phyloP scores from a whole-genome alignment of 345 rosid genomes.

The Populus euphratica region DNA sequence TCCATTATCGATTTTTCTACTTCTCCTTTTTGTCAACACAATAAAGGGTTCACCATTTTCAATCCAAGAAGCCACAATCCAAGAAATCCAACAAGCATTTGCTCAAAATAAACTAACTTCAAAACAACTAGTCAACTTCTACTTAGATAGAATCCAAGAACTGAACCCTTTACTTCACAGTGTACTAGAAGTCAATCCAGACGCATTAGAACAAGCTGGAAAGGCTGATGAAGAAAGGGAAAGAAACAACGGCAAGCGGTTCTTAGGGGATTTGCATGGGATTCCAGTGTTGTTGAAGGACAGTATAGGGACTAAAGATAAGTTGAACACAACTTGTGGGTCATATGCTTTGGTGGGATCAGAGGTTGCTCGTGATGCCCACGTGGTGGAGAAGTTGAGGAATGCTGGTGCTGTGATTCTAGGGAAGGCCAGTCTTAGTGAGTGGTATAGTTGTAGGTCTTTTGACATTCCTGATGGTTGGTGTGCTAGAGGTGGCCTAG shows the following conservation, averaged over 20 bases:
- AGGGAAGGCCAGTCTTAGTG: conserved; percentile 75
- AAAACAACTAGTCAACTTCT: conserved; percentile 25
- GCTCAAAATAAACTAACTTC: conserved; percentile 23
- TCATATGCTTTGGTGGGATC: conserved; percentile 64
- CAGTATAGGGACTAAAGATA: conserved; percentile 26
- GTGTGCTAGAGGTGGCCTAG: conserved; percentile 59
- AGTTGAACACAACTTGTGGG: conserved; percentile 67
- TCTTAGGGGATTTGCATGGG: conserved; percentile 34
- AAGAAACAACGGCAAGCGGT: conserved; percentile 5
- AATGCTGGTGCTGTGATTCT: conserved; percentile 60
- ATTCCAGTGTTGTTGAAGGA: conserved; percentile 47
- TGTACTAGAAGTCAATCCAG: conserved; percentile 35
- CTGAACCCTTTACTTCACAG: conserved; percentile 29
- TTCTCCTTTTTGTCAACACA: neutral
- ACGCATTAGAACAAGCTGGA: conserved; percentile 27
- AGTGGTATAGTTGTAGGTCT: conserved; percentile 52
- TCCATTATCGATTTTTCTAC: neutral
- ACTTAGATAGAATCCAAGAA: conserved; percentile 21
- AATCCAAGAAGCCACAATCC: conserved; percentile 28
- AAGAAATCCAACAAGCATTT: conserved; percentile 25
- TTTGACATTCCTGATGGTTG: conserved; percentile 32
- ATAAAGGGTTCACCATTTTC: neutral
- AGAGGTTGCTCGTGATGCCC: conserved; percentile 54
- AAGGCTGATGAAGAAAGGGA: conserved; percentile 23
- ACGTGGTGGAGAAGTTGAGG: conserved; percentile 53